phyloP scores from a whole-genome alignment of 2,329 filamentous ascomycete genomes.

The Colletotrichum eremochloae region DNA sequence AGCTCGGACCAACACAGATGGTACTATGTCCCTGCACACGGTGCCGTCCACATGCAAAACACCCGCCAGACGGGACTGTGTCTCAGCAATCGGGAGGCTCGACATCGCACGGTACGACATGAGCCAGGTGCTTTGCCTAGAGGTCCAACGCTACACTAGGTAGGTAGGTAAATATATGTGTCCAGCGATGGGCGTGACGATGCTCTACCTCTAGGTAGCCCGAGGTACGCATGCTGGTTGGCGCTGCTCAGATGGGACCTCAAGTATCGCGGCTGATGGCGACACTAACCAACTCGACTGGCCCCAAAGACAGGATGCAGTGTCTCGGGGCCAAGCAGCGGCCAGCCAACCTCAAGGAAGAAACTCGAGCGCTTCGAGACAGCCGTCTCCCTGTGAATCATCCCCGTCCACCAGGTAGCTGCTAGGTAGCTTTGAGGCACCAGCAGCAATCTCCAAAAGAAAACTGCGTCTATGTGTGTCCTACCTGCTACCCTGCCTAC shows the following conservation, averaged over 20 bases:
- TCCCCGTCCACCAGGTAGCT: background rate
- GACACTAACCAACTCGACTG: no score
- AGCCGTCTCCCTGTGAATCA: background rate
- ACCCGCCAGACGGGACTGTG: background rate
- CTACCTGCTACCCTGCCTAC: no score
- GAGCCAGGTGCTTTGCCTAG: background rate
- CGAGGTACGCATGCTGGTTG: background rate
- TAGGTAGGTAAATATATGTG: no score
- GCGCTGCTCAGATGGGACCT: background rate
- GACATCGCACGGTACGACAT: conserved; percentile 6
- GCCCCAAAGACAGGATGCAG: background rate
- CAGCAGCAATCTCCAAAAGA: background rate
- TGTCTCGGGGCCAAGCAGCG: conserved; percentile 15
- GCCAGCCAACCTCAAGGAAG: background rate
- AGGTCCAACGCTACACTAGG: background rate
- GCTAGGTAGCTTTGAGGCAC: no score
- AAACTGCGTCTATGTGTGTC: background rate
- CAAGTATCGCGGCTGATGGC: background rate
- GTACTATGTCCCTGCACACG: conserved; percentile 2
- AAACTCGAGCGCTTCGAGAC: background rate
- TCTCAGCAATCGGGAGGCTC: background rate
- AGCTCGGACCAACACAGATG: conserved; percentile 25
- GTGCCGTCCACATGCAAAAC: background rate
- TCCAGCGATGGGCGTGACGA: background rate
- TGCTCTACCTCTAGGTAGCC: background rate